Evolutionary conservation across 768 basidiomycete species (phyloP).

Genomic region (Leccinum variicolor): DNA sequence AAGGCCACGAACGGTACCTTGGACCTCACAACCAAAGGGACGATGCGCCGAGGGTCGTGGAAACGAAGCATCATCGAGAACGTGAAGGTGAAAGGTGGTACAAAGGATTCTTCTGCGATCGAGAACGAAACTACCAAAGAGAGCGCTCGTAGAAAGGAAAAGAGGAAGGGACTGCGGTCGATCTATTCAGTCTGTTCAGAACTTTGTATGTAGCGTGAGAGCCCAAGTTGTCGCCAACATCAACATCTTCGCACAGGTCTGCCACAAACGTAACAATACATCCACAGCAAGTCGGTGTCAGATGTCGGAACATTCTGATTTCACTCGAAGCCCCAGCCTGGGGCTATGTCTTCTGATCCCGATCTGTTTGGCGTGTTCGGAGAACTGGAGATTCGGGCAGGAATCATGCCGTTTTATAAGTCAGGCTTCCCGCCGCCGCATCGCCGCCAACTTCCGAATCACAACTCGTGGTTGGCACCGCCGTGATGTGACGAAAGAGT

Average conservation of each 20-base stretch:
- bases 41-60: slow-evolving; percentile 25
- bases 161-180: slow-evolving; percentile 25
- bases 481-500: neutral
- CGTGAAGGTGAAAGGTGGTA: slow-evolving; percentile 7
- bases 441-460: neutral
- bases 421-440: neutral
- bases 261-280: neutral
- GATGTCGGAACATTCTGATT: no score
- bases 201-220: slow-evolving; percentile 1
- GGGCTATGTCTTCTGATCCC: no score
- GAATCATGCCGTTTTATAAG: neutral
- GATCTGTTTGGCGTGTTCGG: no score
- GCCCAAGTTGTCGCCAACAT: no score
- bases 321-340: no score
- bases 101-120: slow-evolving; percentile 8
- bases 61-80: slow-evolving; percentile 23
- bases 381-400: neutral
- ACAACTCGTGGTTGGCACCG: neutral
- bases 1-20: slow-evolving; percentile 7
- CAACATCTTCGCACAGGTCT: no score
- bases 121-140: slow-evolving; percentile 14
- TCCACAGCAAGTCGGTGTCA: neutral
- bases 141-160: slow-evolving; percentile 14
- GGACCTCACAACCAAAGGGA: slow-evolving; percentile 15
- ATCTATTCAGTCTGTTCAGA: slow-evolving; percentile 29